phyloP scores from a whole-genome alignment of 352 stramenopile genomes.

The Phytophthora cajani region DNA sequence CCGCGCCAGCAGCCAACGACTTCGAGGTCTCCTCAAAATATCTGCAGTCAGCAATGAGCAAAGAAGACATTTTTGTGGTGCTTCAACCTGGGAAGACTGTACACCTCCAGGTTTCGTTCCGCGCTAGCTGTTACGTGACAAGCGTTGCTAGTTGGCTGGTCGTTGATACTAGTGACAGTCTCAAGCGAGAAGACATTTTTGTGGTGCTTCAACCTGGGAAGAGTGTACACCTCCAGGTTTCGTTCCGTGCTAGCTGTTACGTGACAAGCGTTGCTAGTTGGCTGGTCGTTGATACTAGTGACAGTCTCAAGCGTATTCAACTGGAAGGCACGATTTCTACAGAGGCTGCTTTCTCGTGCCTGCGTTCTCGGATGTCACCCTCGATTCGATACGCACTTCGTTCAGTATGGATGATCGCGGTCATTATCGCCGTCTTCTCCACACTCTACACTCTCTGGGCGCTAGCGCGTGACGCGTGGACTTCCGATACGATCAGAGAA shows the following conservation, averaged over 20 bases:
- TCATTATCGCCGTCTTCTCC: conserved; percentile 15
- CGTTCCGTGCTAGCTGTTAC: conserved; percentile 41
- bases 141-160: conserved; percentile 33
- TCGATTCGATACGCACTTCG: conserved; percentile 11
- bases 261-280: conserved; percentile 20
- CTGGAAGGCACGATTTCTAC: conserved; percentile 37
- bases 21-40: conserved; percentile 27
- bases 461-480: conserved; percentile 25
- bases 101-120: conserved; percentile 30
- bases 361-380: conserved; percentile 28
- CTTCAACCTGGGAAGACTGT: conserved; percentile 20
- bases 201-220: conserved; percentile 23
- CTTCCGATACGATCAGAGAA: not conserved
- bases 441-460: conserved; percentile 9
- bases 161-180: conserved; percentile 36
- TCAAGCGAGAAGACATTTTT: conserved; percentile 11
- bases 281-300: conserved; percentile 43
- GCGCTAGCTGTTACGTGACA: conserved; percentile 33
- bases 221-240: conserved; percentile 19
- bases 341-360: conserved; percentile 36
- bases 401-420: conserved; percentile 25
- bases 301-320: conserved; percentile 30
- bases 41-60: not conserved
- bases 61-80: not conserved
- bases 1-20: conserved; percentile 2